These are phyloP conservation scores for Dactylellina parvicollis DNA, from an alignment of 2,329 filamentous ascomycete species.

Conservation along the genomic window DNA sequence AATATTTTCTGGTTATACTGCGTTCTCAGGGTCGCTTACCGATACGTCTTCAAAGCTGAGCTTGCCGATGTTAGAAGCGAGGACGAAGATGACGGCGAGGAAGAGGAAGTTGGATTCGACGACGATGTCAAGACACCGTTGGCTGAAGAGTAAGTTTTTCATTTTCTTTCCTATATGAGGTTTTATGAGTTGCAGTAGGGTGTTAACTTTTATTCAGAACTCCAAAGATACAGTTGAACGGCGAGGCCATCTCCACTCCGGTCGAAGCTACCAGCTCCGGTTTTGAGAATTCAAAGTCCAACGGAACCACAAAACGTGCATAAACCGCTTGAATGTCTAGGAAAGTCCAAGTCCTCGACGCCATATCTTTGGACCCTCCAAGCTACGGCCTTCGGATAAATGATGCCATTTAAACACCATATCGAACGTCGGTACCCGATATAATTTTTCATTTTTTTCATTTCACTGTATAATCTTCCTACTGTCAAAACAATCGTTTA, in stretches of 20 bases:
- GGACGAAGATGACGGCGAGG: constrained; percentile 69
- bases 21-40: constrained; percentile 78
- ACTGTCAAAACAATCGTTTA: constrained; percentile 42
- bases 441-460: background rate
- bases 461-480: constrained; percentile 44
- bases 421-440: constrained; percentile 1
- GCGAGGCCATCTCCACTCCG: constrained; percentile 35
- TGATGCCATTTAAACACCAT: no score
- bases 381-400: no score
- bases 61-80: constrained; percentile 77
- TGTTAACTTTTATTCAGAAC: constrained; percentile 12
- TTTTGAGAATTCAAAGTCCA: constrained; percentile 14
- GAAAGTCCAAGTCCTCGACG: no score
- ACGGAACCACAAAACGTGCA: constrained; percentile 24
- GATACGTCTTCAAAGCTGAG: constrained; percentile 71
- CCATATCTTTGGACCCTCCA: no score
- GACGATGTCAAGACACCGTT: constrained; percentile 34
- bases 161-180: background rate
- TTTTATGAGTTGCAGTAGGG: background rate
- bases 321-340: background rate
- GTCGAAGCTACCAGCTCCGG: constrained; percentile 30
- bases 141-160: constrained; percentile 30
- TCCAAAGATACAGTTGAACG: constrained; percentile 46
- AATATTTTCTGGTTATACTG: constrained; percentile 85
- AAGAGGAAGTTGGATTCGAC: constrained; percentile 55